Conservation (phyloP, 2,329 filamentous ascomycete species). For the Talaromyces sp. region DNA sequence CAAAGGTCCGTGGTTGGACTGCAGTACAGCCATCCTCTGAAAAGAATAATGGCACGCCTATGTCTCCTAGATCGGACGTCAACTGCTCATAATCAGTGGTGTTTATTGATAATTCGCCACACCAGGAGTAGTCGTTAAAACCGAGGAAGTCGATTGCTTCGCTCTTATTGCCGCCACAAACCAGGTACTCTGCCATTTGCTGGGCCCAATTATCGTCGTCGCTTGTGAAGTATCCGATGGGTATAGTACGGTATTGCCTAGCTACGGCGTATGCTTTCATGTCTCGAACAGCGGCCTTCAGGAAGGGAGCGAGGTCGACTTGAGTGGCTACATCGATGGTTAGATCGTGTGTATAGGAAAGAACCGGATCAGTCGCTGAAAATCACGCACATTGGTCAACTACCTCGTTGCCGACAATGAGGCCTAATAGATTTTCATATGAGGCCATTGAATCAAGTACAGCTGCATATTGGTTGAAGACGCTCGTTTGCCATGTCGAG, state of each 20-base stretch:
- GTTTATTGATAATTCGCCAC: background rate
- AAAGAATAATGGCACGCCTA: background rate
- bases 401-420: background rate
- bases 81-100: background rate
- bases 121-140: background rate
- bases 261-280: constrained; percentile 74
- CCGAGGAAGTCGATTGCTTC: constrained; percentile 57
- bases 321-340: constrained; percentile 51
- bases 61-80: background rate
- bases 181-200: constrained; percentile 69
- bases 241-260: constrained; percentile 75
- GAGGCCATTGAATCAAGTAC: background rate
- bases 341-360: background rate
- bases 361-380: background rate
- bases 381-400: background rate
- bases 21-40: constrained; percentile 12
- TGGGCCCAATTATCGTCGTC: constrained; percentile 70
- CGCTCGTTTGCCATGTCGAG: background rate
- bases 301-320: constrained; percentile 76
- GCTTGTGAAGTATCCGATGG: constrained; percentile 80
- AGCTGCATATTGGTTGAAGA: background rate
- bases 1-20: constrained; percentile 41
- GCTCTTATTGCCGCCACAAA: constrained; percentile 64
- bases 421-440: background rate
- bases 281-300: constrained; percentile 77